Conservation (phyloP, 1,284 basidiomycete species). For the Cerrena zonata region DNA sequence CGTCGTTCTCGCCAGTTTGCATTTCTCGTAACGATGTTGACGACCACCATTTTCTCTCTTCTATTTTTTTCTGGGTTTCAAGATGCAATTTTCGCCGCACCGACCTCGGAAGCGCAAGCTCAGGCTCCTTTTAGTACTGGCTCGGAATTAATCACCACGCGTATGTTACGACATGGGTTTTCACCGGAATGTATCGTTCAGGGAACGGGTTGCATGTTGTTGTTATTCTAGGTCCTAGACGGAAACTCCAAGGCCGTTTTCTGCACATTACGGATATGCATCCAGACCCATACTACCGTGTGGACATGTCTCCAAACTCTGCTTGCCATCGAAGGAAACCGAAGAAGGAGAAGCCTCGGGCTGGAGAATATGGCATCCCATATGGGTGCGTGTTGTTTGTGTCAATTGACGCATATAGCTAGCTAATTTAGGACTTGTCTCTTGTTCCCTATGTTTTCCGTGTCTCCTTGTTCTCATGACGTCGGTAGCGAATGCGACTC, state of each 20-base stretch:
- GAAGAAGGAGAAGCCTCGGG: conserved; percentile 46
- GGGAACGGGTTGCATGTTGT: no score
- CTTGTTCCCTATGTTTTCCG: conserved; percentile 2
- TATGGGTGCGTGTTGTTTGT: conserved; percentile 51
- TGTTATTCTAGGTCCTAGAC: conserved; percentile 19
- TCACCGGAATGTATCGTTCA: conserved; percentile 6
- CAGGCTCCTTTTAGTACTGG: conserved; percentile 17
- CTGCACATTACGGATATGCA: conserved; percentile 79
- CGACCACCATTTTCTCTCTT: conserved; percentile 6
- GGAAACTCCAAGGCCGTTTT: conserved; percentile 66
- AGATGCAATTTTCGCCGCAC: conserved; percentile 10
- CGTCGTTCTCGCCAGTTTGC: conserved; percentile 1
- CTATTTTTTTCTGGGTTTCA: conserved; percentile 7
- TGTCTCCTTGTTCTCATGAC: no score
- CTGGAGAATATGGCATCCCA: conserved; percentile 57
- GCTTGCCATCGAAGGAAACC: conserved; percentile 64
- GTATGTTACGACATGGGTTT: conserved; percentile 5
- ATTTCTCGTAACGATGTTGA: background rate
- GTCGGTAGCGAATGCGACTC: conserved; percentile 85
- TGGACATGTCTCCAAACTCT: conserved; percentile 43
- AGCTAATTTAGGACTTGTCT: background rate
- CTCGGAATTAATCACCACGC: conserved; percentile 6
- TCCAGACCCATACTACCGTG: conserved; percentile 62
- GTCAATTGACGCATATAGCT: background rate
- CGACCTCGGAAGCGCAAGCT: no score